A percentile compares a stretch with the other conserved stretches of the same genome.
phyloP scores from a whole-genome alignment of 768 basidiomycete genomes.

The Lactarius hatsudake region DNA sequence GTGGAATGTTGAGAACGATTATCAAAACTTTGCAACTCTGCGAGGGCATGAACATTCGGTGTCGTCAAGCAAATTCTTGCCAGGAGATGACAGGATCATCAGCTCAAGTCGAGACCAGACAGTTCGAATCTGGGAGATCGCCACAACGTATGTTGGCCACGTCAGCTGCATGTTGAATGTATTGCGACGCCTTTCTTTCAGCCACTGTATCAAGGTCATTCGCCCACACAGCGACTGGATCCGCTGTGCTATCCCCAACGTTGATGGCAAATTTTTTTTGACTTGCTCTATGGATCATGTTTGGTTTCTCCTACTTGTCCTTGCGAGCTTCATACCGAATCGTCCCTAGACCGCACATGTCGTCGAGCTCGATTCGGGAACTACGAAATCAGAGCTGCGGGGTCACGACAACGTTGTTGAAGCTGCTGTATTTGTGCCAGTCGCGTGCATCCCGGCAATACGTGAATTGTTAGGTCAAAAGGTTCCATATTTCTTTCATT shows the following conservation, averaged over 20 bases:
- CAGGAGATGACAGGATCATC: constrained; percentile 50
- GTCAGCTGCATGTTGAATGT: neutral
- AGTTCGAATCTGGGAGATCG: constrained; percentile 54
- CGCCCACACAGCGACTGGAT: constrained; percentile 56
- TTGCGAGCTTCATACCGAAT: neutral
- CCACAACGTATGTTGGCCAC: constrained; percentile 43
- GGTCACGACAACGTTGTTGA: constrained; percentile 58
- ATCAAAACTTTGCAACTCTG: constrained; percentile 52
- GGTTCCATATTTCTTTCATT: constrained; percentile 29
- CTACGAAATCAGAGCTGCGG: constrained; percentile 49
- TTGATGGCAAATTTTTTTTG: constrained; percentile 46
- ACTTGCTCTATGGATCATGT: constrained; percentile 58
- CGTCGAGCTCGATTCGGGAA: constrained; percentile 48
- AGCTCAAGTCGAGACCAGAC: constrained; percentile 55
- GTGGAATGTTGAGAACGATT: constrained; percentile 56
- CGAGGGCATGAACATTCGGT: constrained; percentile 59
- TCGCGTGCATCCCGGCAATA: constrained; percentile 42
- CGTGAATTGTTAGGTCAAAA: constrained; percentile 46
- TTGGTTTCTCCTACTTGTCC: constrained; percentile 24
- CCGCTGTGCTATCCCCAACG: constrained; percentile 35
- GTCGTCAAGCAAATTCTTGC: constrained; percentile 51
- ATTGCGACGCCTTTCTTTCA: constrained; percentile 26
- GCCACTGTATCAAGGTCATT: constrained; percentile 52
- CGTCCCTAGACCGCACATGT: constrained; percentile 47
- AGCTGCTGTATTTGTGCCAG: constrained; percentile 49